Evolutionary conservation across 2,329 filamentous ascomycete species (phyloP), one percentile per base, ranked within the genome.

Genomic region (Dichotomopilus funicola): DNA sequence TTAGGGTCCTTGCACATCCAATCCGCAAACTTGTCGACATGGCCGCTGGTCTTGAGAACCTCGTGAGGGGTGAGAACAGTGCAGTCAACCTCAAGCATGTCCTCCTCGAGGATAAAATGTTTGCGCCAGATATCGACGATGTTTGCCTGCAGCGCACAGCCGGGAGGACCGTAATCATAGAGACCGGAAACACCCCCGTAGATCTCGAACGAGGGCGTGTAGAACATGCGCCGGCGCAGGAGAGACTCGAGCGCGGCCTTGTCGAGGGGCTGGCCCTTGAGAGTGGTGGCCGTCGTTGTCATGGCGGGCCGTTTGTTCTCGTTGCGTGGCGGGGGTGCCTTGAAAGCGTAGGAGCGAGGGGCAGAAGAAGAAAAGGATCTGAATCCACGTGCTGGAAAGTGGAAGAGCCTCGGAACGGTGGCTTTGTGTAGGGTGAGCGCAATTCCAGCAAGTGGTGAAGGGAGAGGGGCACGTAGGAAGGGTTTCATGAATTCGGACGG

Each of bases 1-100:
- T 95, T 95, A 61, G 92, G 90, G 72, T 99, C 94, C 74, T 95
- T 96, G 85, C 89, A 96, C 91, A 97, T 96, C 89, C 89, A 97
- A 72, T 97, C 92, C 73, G 90, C 88, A 68, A 97, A 97, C 74
- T 95, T 95, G 73, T 96, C 92, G 62, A 97, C 94, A 75, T 99
- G 94, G 61, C 94, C 94, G 71, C 85, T 89, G 53, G 92, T 96
- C 81, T 97, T 95, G 68, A 99, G 82, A 40, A 99, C 89, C 48
- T 94, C 88, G 67, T 94, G 85, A 37, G 94, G 94, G 42, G 94
- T 99, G 68, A 99, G 74, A 74, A 92, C 94, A 41, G 89, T 94
- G 76, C 90, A 95, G 75, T 96, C 91, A 62, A 96, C 85, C 76
- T 95, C 90, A 63, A 95, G 83, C 90, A 96, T 96, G 70, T 95